A percentile compares a stretch with the other conserved stretches of the same genome.
Conservation (phyloP, 1,139 yeast species). For the Blastobotrys aristatus region DNA sequence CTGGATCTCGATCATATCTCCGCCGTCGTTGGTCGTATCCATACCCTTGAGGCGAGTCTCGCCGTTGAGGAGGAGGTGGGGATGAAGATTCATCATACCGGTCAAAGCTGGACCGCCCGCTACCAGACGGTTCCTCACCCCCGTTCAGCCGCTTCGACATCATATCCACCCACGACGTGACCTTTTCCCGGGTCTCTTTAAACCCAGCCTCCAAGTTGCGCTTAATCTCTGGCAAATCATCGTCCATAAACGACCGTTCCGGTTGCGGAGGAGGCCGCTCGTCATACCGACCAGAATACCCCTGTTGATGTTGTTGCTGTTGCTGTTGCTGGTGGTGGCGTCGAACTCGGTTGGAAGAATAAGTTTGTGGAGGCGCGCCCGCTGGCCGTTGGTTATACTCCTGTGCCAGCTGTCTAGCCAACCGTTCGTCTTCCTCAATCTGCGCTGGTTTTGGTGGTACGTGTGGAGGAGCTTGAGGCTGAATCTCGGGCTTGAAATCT, state of each 20-base stretch:
- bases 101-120: slow-evolving; percentile 20
- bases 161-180: slow-evolving; percentile 79
- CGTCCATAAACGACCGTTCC: slow-evolving; percentile 47
- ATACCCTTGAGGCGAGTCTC: slow-evolving; percentile 8
- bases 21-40: slow-evolving; percentile 15
- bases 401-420: slow-evolving; percentile 77
- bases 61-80: not conserved
- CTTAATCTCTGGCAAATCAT: slow-evolving; percentile 58
- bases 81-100: slow-evolving; percentile 11
- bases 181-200: slow-evolving; percentile 75
- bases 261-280: slow-evolving; percentile 24
- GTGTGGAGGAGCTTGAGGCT: slow-evolving; percentile 19
- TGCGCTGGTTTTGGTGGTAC: slow-evolving; percentile 32
- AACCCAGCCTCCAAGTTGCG: slow-evolving; percentile 71
- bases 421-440: slow-evolving; percentile 69
- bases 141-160: slow-evolving; percentile 52
- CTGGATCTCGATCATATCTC: slow-evolving; percentile 26
- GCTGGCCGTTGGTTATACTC: slow-evolving; percentile 44
- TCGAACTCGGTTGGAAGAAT: slow-evolving; percentile 13
- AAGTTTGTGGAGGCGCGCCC: slow-evolving; percentile 11
- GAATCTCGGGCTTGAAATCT: slow-evolving; percentile 50
- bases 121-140: slow-evolving; percentile 14
- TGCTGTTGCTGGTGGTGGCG: slow-evolving; percentile 2
- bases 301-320: slow-evolving; percentile 9
- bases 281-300: slow-evolving; percentile 29